Base-by-base conservation (phyloP, 2,329 filamentous ascomycete genomes). In the Fusarium staphyleae region DNA sequence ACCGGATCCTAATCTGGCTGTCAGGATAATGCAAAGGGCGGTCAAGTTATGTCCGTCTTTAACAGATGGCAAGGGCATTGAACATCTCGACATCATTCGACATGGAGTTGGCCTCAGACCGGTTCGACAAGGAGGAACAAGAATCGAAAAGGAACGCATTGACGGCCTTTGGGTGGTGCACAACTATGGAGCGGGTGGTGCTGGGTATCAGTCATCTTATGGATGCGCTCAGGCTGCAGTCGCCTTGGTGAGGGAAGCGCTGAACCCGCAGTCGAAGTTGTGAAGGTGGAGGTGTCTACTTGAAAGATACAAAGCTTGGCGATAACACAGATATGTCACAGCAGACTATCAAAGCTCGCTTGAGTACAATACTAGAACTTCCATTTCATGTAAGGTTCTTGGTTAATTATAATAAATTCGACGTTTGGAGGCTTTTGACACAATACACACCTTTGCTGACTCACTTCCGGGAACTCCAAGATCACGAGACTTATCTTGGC, bases 71-170 rank as follows among this genome's bases (percentile, higher is more conserved):
- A 79, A 86, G 72, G 88, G 90, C 1, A 82, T 92, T 35, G 83
- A 91, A 70, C 86, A 81, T 22, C 72, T 96, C 50, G 86, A 87
- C 69, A 79, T 96, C 19, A 80, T 96, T 41, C 80, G 91, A 13
- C 91, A 96, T 69, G 88, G 85, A 3, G 92, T 96, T 14, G 92
- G 92, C 0, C 69, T 96, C 63, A 79, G 92, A 53, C 92, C 92
- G 3, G 82, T 87, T 66, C 79, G 92, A 42, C 79, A 85, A 43
- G 87, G 83, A 1, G 91, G 92, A 0, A 85, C 89, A 10, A 81
- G 92, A 48, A 77, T 96, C n/a, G 91, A 95, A 74, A 87, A 56
- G 19, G 73, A 75, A 57, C 60, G 49, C 19, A 48, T 72, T 41
- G 85, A 82, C 4, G 79, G 83, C 1, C 80, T 70, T 1, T 78